Conservation (phyloP, 192 early-diverging fungal genomes). For the Backusella sp. region DNA sequence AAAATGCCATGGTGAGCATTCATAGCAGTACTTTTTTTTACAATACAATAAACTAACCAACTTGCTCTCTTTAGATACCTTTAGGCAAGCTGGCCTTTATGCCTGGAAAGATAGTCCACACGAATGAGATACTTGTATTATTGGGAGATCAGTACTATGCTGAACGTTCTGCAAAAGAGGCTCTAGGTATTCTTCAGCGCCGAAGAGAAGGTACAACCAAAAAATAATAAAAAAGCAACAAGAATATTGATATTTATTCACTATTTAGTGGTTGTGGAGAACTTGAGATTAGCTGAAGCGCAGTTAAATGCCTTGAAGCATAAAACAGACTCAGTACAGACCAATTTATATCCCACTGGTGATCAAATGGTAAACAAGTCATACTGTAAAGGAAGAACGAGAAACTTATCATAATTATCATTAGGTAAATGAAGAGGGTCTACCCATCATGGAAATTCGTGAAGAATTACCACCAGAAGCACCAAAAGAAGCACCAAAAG, state of each 20-base stretch:
- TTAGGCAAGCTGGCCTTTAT: constrained; percentile 87
- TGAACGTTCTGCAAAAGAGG: constrained; percentile 75
- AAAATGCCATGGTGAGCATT: constrained; percentile 53
- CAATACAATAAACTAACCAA: neutral
- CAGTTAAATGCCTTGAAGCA: constrained; percentile 46
- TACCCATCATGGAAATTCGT: constrained; percentile 73
- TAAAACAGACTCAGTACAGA: constrained; percentile 10
- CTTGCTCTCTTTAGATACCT: constrained; percentile 54
- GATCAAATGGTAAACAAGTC: constrained; percentile 11
- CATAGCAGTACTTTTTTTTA: neutral
- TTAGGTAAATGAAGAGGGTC: constrained; percentile 75
- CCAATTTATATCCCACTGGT: constrained; percentile 12
- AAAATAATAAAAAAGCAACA: neutral
- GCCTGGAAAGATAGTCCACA: constrained; percentile 83
- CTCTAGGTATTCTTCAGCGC: constrained; percentile 68
- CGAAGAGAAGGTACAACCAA: constrained; percentile 59
- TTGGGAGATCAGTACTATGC: constrained; percentile 95
- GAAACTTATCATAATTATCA: neutral
- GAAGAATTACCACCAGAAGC: constrained; percentile 44
- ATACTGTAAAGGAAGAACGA: neutral
- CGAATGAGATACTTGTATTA: constrained; percentile 87
- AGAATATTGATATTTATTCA: constrained; percentile 1
- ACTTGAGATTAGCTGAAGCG: constrained; percentile 43
- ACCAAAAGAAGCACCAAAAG: neutral
- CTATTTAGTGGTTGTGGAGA: constrained; percentile 46